Base-by-base conservation (phyloP, 2,329 filamentous ascomycete genomes). In the Fusarium foetens region DNA sequence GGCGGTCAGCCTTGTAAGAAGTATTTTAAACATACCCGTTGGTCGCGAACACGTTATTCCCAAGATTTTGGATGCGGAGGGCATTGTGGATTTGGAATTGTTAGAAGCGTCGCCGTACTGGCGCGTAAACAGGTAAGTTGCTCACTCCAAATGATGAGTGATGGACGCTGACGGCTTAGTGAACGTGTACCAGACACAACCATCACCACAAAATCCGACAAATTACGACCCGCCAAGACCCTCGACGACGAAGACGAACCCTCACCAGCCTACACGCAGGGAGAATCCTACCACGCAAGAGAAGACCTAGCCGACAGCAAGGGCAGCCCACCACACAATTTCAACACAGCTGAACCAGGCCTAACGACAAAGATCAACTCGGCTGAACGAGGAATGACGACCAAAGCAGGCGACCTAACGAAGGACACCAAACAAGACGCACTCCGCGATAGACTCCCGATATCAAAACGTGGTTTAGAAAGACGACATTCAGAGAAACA, bases 1-100 rank as follows among this genome's bases (percentile, higher is more conserved):
- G 16, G 72, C 74, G 1, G 61, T 75, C 3, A 70, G 74, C 42
- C 48, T 76, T 1, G 38, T 68, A 6, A 61, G 66, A 49, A 76
- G 72, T 14, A 45, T 72, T 41, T 25, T 72, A 10, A 72, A 72
- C 10, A 58, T 72, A 41, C 29, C 70, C 3, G 51, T 39, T 29
- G 70, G 66, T 23, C 70, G 70, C 1, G 66, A 73, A 29, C 58
- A 60, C 12, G 58, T 73, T 1, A 67, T 74, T 2, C 51, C 70
- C 1, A 68, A 48, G 48, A 72, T 72, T 42, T 39, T 72, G 27
- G 70, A 72, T 25, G 70, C 62, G 0, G 70, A 73, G 39, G 71
- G 71, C 1, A 71, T 73, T 10, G 70, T 73, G 13, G 71, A 73
- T 27, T 27, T 73, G 21, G 71, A 73, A 31, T 19, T 62, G 17